A percentile compares a stretch with the other conserved stretches of the same genome.
phyloP scores from a whole-genome alignment of 75 land plant genomes.

The Cryptomeria japonica region DNA sequence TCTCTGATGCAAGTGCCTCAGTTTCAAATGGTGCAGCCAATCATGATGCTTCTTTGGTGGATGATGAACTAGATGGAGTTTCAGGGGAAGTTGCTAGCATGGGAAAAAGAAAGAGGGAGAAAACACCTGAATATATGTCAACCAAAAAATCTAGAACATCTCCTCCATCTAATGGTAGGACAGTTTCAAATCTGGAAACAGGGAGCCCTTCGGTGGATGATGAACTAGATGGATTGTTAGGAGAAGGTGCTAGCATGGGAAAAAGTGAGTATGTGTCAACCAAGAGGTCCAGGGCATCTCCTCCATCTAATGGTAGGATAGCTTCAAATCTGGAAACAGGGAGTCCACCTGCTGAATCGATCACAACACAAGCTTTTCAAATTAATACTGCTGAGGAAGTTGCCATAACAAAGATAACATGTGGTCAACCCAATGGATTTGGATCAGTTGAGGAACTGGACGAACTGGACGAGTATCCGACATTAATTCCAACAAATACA shows the following conservation, averaged over 20 bases:
- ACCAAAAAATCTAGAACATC: not conserved
- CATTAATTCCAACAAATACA: slow-evolving; percentile 9
- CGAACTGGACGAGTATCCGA: slow-evolving; percentile 31
- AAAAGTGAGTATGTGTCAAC: slow-evolving; percentile 11
- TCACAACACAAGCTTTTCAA: slow-evolving; percentile 2
- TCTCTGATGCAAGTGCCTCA: slow-evolving; percentile 16
- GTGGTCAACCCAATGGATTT: slow-evolving; percentile 17
- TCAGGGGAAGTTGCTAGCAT: slow-evolving; percentile 11
- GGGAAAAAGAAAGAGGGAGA: slow-evolving; percentile 25
- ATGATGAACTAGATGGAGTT: slow-evolving; percentile 11
- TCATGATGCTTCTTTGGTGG: not conserved
- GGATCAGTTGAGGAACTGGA: slow-evolving; percentile 32
- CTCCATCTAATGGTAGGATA: not conserved
- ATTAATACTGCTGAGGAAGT: slow-evolving; percentile 30
- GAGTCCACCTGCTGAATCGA: not conserved
- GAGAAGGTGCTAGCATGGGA: slow-evolving; percentile 9
- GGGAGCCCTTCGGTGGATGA: not conserved
- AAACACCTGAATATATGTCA: slow-evolving; percentile 14
- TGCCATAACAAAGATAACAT: slow-evolving; percentile 33
- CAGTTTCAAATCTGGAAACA: not conserved
- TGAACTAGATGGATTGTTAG: slow-evolving; percentile 8
- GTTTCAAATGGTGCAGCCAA: slow-evolving; percentile 18
- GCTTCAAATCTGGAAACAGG: not conserved
- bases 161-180: not conserved
- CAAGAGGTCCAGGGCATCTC: not conserved